Conservation (phyloP, 805 yeast species). For the Candida multigemmis region DNA sequence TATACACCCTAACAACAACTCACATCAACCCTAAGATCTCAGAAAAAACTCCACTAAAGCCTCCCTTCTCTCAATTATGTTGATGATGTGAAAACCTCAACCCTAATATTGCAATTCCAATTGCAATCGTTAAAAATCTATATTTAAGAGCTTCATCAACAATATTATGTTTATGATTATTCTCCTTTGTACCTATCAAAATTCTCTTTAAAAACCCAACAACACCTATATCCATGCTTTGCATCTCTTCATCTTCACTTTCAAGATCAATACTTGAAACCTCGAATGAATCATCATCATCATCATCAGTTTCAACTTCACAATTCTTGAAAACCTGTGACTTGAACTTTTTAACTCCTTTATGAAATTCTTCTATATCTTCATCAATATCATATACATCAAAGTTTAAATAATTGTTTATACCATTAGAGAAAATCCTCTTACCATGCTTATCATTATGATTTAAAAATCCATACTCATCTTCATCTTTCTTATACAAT, state of each 20-base stretch:
- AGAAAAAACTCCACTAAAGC: no score
- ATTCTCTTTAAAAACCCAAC: no score
- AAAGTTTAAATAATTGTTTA: conserved; percentile 13
- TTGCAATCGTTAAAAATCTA: conserved; percentile 32
- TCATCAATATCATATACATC: conserved; percentile 11
- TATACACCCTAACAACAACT: no score
- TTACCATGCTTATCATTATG: conserved; percentile 14
- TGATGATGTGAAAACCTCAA: conserved; percentile 21
- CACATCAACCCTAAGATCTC: no score
- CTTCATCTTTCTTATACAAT: conserved; percentile 10
- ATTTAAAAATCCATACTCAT: conserved; percentile 21
- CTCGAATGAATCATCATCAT: conserved; percentile 1
- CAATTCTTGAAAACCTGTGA: conserved; percentile 17
- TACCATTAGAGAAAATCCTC: conserved; percentile 17
- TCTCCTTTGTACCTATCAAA: conserved; percentile 6
- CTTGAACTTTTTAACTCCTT: conserved; percentile 22
- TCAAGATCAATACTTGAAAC: conserved; percentile 1
- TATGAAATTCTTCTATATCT: conserved; percentile 6
- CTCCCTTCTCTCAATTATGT: no score
- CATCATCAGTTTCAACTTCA: conserved; percentile 4
- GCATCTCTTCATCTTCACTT: conserved; percentile 1
- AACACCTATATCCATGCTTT: no score
- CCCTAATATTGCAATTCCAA: conserved; percentile 33
- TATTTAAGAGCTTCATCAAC: conserved; percentile 33
- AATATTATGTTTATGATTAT: conserved; percentile 12